Evolutionary conservation across 345 rosid genomes (phyloP).

Genomic region (Linum trigynum): DNA sequence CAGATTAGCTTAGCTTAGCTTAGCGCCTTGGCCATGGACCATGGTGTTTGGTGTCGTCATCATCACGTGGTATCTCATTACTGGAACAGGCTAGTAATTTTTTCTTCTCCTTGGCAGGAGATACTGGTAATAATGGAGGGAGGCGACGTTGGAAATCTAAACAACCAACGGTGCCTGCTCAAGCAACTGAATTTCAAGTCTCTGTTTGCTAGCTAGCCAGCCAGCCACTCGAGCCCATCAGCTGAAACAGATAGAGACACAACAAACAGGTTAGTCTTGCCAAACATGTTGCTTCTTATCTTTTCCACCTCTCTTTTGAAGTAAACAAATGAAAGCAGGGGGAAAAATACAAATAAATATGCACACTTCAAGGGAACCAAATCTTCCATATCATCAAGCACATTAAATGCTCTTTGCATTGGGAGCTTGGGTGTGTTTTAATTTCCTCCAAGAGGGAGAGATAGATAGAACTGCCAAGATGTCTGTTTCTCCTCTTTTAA

Average conservation of each 20-base stretch:
- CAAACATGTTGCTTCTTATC: constrained; percentile 41
- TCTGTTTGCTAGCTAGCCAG: constrained; percentile 4
- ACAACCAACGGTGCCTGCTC: constrained; percentile 6
- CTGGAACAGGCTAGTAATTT: background rate
- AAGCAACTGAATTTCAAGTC: constrained; percentile 25
- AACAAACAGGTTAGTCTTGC: constrained; percentile 18
- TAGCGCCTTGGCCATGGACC: background rate
- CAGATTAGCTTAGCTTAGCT: background rate
- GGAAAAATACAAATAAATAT: constrained; percentile 9
- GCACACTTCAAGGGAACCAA: constrained; percentile 47
- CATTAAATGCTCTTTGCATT: constrained; percentile 46
- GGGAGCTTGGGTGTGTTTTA: constrained; percentile 30
- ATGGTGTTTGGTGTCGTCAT: no score
- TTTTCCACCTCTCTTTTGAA: constrained; percentile 19
- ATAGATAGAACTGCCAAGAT: constrained; percentile 28
- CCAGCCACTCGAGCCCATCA: background rate
- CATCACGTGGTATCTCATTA: constrained; percentile 7
- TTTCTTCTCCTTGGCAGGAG: constrained; percentile 8
- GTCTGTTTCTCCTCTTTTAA: constrained; percentile 46
- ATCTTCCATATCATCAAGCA: constrained; percentile 59
- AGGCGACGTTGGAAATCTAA: constrained; percentile 30
- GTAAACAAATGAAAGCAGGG: no score
- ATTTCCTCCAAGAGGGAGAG: constrained; percentile 16
- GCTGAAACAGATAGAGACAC: background rate
- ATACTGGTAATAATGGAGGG: constrained; percentile 12